These are phyloP conservation scores for Rubroboletus satanas DNA, from an alignment of 768 basidiomycete species.

Conservation along the genomic window DNA sequence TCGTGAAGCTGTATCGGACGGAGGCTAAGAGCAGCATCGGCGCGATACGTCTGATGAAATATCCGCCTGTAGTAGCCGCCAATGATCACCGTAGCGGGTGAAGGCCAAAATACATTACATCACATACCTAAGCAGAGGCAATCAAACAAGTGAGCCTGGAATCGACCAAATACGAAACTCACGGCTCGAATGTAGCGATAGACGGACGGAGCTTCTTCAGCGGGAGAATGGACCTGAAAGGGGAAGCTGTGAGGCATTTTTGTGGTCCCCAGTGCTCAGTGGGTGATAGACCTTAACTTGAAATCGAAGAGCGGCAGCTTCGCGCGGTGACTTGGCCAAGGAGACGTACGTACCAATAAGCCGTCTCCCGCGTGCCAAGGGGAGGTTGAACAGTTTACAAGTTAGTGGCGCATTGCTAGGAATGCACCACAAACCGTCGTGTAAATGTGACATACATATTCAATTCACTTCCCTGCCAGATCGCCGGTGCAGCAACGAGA, in stretches of 20 bases:
- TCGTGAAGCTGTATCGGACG: slow-evolving; percentile 7
- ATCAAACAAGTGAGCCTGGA: neutral
- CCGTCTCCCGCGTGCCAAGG: neutral
- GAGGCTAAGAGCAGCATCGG: neutral
- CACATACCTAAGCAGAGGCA: slow-evolving; percentile 1
- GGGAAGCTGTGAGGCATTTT: neutral
- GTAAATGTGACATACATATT: too few relatives aligned
- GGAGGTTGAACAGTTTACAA: neutral
- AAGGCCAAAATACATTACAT: slow-evolving; percentile 1
- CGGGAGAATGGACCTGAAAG: neutral
- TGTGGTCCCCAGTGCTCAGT: neutral
- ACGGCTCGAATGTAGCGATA: neutral
- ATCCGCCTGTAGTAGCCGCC: slow-evolving; percentile 9
- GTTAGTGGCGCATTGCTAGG: neutral
- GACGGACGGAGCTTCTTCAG: neutral
- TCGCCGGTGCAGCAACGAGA: neutral
- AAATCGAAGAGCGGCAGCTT: neutral
- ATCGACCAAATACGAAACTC: neutral
- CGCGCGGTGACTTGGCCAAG: neutral
- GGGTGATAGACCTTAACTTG: neutral
- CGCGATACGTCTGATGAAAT: slow-evolving; percentile 7
- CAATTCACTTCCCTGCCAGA: neutral
- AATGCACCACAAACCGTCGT: too few relatives aligned
- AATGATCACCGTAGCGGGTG: slow-evolving; percentile 4
- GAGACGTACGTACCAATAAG: neutral